phyloP scores from a whole-genome alignment of 805 yeast species.

The Candida boleticola region DNA sequence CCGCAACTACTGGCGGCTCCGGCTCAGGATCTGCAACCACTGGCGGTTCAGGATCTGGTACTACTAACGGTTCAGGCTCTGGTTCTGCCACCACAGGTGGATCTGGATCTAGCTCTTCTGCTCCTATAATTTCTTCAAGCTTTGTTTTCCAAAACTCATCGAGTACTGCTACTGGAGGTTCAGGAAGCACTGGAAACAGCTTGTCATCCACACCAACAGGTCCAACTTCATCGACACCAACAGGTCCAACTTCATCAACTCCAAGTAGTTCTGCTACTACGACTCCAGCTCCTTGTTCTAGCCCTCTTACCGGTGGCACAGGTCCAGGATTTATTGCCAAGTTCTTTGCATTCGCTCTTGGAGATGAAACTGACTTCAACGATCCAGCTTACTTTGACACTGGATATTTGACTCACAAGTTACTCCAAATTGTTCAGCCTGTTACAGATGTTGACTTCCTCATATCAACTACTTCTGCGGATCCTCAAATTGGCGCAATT shows the following conservation, averaged over 20 bases:
- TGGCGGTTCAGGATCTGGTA: too few relatives aligned
- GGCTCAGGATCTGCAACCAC: not conserved
- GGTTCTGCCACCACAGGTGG: not conserved
- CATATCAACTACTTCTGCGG: not conserved
- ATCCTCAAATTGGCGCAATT: not conserved
- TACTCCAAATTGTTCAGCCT: not conserved
- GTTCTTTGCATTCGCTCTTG: not conserved
- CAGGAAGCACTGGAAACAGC: constrained; percentile 1
- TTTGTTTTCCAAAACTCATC: constrained; percentile 2
- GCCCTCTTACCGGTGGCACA: not conserved
- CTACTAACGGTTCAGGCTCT: not conserved
- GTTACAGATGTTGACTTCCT: not conserved
- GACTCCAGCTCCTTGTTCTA: too few relatives aligned
- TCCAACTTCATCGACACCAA: not conserved
- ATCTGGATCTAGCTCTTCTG: too few relatives aligned
- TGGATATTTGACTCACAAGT: not conserved
- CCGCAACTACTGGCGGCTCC: too few relatives aligned
- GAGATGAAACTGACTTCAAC: not conserved
- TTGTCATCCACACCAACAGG: not conserved
- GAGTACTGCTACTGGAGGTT: constrained; percentile 4
- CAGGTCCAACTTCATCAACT: not conserved
- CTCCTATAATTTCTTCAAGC: constrained; percentile 1
- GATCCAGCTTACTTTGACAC: not conserved
- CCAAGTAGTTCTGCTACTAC: not conserved
- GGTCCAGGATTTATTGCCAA: not conserved